Evolutionary conservation across 345 rosid species (phyloP), one percentile per base, ranked within the genome.

Genomic region (Melaleuca alternifolia): DNA sequence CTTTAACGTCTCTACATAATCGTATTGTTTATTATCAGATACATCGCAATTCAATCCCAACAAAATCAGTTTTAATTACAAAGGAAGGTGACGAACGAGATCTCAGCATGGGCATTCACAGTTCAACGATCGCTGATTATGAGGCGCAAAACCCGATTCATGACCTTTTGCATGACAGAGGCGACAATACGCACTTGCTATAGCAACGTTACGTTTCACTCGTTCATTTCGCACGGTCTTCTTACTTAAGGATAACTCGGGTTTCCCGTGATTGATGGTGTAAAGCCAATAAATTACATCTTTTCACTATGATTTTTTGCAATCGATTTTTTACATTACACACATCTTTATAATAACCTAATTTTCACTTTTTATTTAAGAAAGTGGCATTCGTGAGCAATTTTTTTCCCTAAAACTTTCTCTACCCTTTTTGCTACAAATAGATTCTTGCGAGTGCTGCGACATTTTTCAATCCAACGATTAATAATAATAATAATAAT

Each of bases 191-290:
- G 18, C 18, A 7, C 1, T 30, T 30, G 8, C 8, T 15, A 15
- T 16, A 30, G 21, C 23, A 1, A 6, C 2, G 30, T 65, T 33
- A 16, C 11, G 13, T 33, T 65, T 65, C 46, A 8, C 33, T 71
- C 5, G 24, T 16, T 33, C 16, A 12, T 33, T 33, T 16, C 24
- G 3, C 18, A 18, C 10, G 3, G 10, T 18, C 24, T 18, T 65
- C 24, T 65, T 1, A 12, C 6, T 9, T 5, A 10, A 21, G 37
- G 16, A 0, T 37, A 3, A 0, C 21, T 18, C 5, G 12, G 6
- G 23, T 33, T 30, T 65, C 3, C 11, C 11, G 10, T 1, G 3
- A 65, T 65, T 4, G 77, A 30, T 5, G 23, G 23, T 30, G 77
- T 8, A 65, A 33, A 30, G 12, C 46, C 46, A 33, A 1, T 4